Evolutionary conservation across 306 rosid genomes (phyloP).

Genomic region (Casuarina cunninghamiana): DNA sequence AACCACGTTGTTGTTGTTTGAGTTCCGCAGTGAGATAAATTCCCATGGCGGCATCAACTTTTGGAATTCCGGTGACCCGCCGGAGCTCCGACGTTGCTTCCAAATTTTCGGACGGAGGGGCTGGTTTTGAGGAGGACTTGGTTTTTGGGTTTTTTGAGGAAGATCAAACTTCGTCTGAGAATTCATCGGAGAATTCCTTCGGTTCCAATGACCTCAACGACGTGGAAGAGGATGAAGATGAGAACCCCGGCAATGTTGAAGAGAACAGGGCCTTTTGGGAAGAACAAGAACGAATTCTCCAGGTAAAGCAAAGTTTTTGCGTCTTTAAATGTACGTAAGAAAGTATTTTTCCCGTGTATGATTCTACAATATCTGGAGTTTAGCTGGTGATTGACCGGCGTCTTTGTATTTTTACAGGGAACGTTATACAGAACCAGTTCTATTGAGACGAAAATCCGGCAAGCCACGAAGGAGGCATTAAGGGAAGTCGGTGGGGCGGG

Average conservation of each 20-base stretch:
- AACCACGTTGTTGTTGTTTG: not conserved
- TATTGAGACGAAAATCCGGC: slow-evolving; percentile 50
- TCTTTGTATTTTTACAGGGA: slow-evolving; percentile 35
- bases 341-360: too few species aligned
- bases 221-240: slow-evolving; percentile 15
- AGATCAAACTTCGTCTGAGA: slow-evolving; percentile 5
- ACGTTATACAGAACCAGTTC: slow-evolving; percentile 47
- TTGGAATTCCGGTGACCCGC: slow-evolving; percentile 1
- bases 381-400: not conserved
- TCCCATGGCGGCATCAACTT: slow-evolving; percentile 21
- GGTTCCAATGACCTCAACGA: slow-evolving; percentile 26
- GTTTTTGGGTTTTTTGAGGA: slow-evolving; percentile 61
- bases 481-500: slow-evolving; percentile 30
- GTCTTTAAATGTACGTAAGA: too few species aligned
- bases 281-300: slow-evolving; percentile 55
- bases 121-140: slow-evolving; percentile 51
- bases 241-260: slow-evolving; percentile 21
- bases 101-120: slow-evolving; percentile 7
- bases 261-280: slow-evolving; percentile 62
- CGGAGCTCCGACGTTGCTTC: slow-evolving; percentile 33
- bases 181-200: slow-evolving; percentile 39
- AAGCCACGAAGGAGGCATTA: slow-evolving; percentile 54
- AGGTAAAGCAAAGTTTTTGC: slow-evolving; percentile 33
- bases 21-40: not conserved
- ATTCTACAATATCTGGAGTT: not conserved